These are phyloP conservation scores for Bothia castanella DNA, from an alignment of 1,284 basidiomycete species.

Conservation along the genomic window DNA sequence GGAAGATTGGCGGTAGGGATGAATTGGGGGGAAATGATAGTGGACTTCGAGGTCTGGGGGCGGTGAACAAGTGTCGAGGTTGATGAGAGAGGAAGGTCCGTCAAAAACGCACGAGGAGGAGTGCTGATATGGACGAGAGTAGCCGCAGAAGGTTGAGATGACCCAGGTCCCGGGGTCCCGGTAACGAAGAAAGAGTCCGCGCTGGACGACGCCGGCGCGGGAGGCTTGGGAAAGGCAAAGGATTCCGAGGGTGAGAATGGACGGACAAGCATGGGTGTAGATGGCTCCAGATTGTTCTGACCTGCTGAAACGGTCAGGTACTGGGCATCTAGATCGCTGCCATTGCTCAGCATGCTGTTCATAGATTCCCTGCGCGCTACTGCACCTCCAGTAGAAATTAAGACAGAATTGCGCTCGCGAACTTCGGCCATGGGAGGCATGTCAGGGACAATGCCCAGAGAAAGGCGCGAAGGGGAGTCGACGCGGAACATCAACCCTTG, in stretches of 20 bases:
- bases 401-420: constrained; percentile 29
- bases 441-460: constrained; percentile 15
- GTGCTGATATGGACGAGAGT: constrained; percentile 22
- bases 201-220: constrained; percentile 26
- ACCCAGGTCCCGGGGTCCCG: background rate
- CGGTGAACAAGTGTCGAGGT: background rate
- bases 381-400: constrained; percentile 22
- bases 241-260: constrained; percentile 63
- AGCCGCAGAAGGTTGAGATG: constrained; percentile 17
- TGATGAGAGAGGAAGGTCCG: constrained; percentile 9
- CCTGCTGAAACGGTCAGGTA: constrained; percentile 37
- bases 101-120: constrained; percentile 18
- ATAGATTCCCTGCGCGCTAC: constrained; percentile 35
- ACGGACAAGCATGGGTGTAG: constrained; percentile 55
- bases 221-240: constrained; percentile 64
- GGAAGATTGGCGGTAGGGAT: constrained; percentile 25
- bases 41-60: background rate
- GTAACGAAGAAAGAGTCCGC: background rate
- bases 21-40: constrained; percentile 3
- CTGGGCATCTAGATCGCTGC: constrained; percentile 34
- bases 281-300: constrained; percentile 17
- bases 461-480: constrained; percentile 12
- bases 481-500: constrained; percentile 25
- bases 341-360: constrained; percentile 37
- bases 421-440: constrained; percentile 51